A percentile compares a stretch with the other conserved stretches of the same genome.
These are phyloP conservation scores for Cladosporium sp. DNA, from an alignment of 2,329 filamentous ascomycete genomes.

Conservation along the genomic window DNA sequence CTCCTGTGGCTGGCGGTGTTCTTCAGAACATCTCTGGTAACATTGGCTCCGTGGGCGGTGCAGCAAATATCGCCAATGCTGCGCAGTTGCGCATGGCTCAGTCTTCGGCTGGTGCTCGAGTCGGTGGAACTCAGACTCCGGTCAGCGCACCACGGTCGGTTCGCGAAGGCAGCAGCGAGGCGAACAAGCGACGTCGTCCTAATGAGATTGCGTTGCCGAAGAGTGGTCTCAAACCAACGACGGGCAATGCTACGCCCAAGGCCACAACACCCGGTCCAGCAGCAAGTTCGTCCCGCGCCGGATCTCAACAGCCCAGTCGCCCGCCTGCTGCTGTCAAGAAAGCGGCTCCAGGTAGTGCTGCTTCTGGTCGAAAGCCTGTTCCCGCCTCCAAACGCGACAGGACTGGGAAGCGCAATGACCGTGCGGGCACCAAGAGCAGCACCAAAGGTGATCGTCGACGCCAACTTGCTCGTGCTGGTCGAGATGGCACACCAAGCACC, in stretches of 20 bases:
- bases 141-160: conserved; percentile 23
- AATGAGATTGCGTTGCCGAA: conserved; percentile 49
- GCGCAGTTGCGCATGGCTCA: conserved; percentile 42
- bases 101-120: conserved; percentile 23
- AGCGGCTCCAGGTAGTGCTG: not conserved
- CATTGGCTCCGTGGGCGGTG: conserved; percentile 41
- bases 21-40: conserved; percentile 54
- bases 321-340: conserved; percentile 7
- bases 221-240: conserved; percentile 55
- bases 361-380: conserved; percentile 1
- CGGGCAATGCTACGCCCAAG: conserved; percentile 61
- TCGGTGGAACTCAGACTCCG: conserved; percentile 20
- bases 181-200: conserved; percentile 54
- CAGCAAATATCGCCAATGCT: conserved; percentile 49
- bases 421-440: conserved; percentile 22
- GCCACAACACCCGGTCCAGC: conserved; percentile 47
- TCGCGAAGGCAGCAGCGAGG: conserved; percentile 40
- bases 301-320: conserved; percentile 51
- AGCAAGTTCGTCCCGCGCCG: conserved; percentile 46
- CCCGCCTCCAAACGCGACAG: conserved; percentile 1
- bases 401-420: conserved; percentile 8
- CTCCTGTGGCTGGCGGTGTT: conserved; percentile 41
- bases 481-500: conserved; percentile 28
- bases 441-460: conserved; percentile 30
- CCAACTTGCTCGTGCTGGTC: conserved; percentile 28